These are phyloP conservation scores for Eutrema salsugineum DNA, from an alignment of 441 rosid genomes.

Conservation along the genomic window DNA sequence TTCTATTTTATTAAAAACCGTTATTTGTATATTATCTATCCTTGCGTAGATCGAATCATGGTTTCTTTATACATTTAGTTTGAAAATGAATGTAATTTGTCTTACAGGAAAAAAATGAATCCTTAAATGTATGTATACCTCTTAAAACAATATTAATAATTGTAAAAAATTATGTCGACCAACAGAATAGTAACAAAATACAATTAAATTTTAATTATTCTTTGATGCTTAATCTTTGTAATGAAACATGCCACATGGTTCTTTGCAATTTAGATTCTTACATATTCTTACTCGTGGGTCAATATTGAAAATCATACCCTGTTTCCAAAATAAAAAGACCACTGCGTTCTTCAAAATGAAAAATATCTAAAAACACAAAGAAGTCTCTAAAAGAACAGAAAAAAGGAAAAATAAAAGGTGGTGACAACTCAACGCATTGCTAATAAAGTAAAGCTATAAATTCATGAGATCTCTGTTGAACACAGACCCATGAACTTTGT, in stretches of 20 bases:
- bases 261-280: background rate
- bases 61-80: too few species aligned
- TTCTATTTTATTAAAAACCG: background rate
- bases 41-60: too few species aligned
- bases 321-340: background rate
- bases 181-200: too few species aligned
- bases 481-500: constrained; percentile 19
- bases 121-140: too few species aligned
- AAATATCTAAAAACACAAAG: background rate
- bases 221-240: background rate
- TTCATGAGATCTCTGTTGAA: constrained; percentile 29
- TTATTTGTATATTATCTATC: too few species aligned
- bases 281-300: background rate
- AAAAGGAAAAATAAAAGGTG: background rate
- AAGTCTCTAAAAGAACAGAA: background rate
- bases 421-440: constrained; percentile 14
- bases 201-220: too few species aligned
- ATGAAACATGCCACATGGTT: background rate
- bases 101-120: background rate
- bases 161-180: too few species aligned
- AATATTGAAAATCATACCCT: background rate
- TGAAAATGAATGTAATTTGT: too few species aligned
- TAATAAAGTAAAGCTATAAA: constrained; percentile 11
- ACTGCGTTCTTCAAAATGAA: background rate
- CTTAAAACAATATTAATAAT: too few species aligned